Conservation (phyloP, 1,284 basidiomycete genomes). For the Neotropicomus parvogracilis region DNA sequence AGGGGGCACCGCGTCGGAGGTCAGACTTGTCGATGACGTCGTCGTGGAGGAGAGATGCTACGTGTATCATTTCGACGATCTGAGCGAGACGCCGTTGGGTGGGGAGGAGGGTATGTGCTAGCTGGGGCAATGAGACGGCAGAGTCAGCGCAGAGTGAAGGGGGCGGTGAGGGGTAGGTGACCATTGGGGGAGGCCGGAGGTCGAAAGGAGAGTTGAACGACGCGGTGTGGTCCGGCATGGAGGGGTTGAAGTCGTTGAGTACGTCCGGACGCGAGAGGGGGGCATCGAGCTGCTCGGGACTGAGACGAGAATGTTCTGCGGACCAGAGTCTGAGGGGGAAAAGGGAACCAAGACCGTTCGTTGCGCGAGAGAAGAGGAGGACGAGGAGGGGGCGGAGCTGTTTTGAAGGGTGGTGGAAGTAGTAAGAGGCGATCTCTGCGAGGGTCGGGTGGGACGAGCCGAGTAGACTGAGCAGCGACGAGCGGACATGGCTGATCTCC, state of each 20-base stretch:
- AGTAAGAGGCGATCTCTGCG: constrained; percentile 87
- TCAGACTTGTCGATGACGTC: constrained; percentile 89
- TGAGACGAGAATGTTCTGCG: constrained; percentile 41
- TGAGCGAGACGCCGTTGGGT: constrained; percentile 91
- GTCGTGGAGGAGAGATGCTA: constrained; percentile 94
- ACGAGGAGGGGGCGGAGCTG: constrained; percentile 91
- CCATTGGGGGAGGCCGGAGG: constrained; percentile 39
- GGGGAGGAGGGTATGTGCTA: constrained; percentile 54
- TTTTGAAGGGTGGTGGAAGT: constrained; percentile 87
- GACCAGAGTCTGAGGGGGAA: constrained; percentile 49
- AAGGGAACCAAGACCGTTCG: constrained; percentile 70
- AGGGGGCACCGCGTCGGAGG: constrained; percentile 77
- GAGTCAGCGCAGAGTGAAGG: constrained; percentile 31
- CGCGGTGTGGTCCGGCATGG: constrained; percentile 65
- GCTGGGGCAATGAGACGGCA: constrained; percentile 23
- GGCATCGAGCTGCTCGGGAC: constrained; percentile 56
- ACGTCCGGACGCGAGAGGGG: constrained; percentile 72
- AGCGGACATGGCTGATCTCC: constrained; percentile 74
- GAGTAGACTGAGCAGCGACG: constrained; percentile 75
- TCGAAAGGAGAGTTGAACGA: constrained; percentile 50
- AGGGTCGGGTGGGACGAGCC: constrained; percentile 88
- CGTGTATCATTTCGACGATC: constrained; percentile 98
- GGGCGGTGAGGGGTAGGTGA: constrained; percentile 36
- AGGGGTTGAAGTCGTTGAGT: constrained; percentile 83
- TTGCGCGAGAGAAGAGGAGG: constrained; percentile 87